A percentile compares a stretch with the other conserved stretches of the same genome.
Evolutionary conservation across 140 eudicot species (phyloP).

Genomic region (Stevia rebaudiana): DNA sequence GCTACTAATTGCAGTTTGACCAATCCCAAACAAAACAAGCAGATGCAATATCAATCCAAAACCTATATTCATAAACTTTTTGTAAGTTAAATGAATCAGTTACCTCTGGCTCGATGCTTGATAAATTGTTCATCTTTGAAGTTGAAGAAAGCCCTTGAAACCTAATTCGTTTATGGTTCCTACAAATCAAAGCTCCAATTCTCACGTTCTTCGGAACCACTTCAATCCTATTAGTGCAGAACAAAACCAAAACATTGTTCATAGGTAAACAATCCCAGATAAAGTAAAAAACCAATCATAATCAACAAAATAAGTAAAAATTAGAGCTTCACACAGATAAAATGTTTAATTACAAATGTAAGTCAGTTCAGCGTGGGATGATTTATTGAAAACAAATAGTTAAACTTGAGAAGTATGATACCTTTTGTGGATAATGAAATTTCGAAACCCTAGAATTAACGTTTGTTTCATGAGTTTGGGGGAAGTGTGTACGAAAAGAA

Average conservation of each 20-base stretch:
- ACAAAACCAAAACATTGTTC: conserved; percentile 6
- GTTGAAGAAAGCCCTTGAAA: conserved; percentile 11
- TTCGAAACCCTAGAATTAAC: conserved; percentile 26
- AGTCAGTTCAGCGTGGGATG: neutral
- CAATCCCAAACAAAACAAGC: neutral
- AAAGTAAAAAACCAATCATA: neutral
- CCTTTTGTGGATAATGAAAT: conserved; percentile 21
- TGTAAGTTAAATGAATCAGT: neutral
- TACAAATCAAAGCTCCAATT: conserved; percentile 15
- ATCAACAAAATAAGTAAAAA: neutral
- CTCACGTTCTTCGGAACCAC: conserved; percentile 16
- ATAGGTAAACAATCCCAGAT: neutral
- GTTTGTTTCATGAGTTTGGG: conserved; percentile 24
- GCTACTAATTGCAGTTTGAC: neutral
- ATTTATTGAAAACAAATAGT: neutral
- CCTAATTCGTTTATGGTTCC: conserved; percentile 27
- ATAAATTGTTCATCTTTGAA: conserved; percentile 12
- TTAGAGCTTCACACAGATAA: neutral
- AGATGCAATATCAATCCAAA: neutral
- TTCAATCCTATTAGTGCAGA: conserved; percentile 12
- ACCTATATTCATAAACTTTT: neutral
- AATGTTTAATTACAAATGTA: neutral
- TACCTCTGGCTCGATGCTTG: conserved; percentile 21
- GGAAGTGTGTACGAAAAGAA: neutral
- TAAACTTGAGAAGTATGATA: neutral